These are phyloP conservation scores for Dendrobium huoshanense DNA, from an alignment of 106 monocot species.

Conservation along the genomic window DNA sequence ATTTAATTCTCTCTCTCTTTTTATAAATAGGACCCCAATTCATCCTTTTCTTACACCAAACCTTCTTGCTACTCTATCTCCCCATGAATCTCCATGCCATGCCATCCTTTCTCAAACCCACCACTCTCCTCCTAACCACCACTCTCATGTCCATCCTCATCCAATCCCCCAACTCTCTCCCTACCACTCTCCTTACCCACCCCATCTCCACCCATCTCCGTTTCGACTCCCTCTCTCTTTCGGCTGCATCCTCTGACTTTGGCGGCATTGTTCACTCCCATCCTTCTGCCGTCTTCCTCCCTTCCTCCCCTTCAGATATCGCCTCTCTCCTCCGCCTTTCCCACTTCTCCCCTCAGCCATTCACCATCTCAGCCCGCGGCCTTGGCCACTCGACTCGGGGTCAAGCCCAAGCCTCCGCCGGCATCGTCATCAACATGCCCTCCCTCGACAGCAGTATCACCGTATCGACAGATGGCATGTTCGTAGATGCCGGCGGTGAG, in stretches of 20 bases:
- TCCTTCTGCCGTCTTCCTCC: constrained; percentile 41
- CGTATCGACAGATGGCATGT: constrained; percentile 13
- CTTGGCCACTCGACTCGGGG: constrained; percentile 57
- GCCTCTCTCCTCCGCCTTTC: constrained; percentile 25
- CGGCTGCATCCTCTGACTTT: constrained; percentile 35
- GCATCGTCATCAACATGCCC: constrained; percentile 27
- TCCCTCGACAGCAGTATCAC: constrained; percentile 20
- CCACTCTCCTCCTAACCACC: neutral
- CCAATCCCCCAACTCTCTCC: constrained; percentile 1
- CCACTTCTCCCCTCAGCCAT: constrained; percentile 26
- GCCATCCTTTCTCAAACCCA: neutral
- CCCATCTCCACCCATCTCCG: constrained; percentile 18
- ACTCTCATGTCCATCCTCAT: constrained; percentile 8
- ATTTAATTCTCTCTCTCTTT: neutral
- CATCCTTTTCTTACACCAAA: neutral
- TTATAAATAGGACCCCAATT: neutral
- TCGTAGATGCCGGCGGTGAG: constrained; percentile 58
- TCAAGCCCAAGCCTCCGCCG: constrained; percentile 39
- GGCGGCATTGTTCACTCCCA: constrained; percentile 14
- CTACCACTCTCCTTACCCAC: constrained; percentile 25
- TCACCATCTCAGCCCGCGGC: constrained; percentile 44
- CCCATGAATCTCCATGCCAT: neutral
- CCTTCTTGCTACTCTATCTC: neutral
- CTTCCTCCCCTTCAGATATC: constrained; percentile 31
- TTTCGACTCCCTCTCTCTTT: constrained; percentile 20